Conservation (phyloP, 306 rosid species). For the Gastrolobium bilobum region DNA sequence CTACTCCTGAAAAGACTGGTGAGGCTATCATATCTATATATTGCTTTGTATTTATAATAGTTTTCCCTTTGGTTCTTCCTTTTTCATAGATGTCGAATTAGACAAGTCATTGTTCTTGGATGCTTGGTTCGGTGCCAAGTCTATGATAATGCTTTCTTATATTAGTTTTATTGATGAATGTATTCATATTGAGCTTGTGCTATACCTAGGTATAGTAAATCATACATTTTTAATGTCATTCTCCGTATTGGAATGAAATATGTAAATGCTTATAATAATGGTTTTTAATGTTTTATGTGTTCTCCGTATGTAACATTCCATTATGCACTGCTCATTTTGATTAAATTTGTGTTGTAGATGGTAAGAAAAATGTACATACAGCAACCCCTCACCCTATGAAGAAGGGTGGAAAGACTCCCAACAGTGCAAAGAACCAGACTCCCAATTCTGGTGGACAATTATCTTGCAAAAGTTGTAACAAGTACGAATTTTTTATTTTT, state of each 20-base stretch:
- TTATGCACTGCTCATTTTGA: not conserved
- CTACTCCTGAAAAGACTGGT: slow-evolving; percentile 82
- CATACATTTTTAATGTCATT: not conserved
- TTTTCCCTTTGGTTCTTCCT: not conserved
- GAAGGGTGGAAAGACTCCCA: slow-evolving; percentile 67
- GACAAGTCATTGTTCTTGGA: not conserved
- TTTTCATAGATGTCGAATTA: not conserved
- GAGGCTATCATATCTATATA: slow-evolving; percentile 2
- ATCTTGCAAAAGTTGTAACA: slow-evolving; percentile 62
- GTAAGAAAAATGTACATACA: slow-evolving; percentile 69
- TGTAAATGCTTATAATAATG: not conserved
- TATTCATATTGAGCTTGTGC: not conserved
- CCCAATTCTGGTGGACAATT: slow-evolving; percentile 70
- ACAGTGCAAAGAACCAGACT: slow-evolving; percentile 54
- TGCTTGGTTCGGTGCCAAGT: not conserved
- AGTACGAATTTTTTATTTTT: slow-evolving; percentile 44
- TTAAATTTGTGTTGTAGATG: slow-evolving; percentile 57
- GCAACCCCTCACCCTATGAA: slow-evolving; percentile 86
- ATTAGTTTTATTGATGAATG: not conserved
- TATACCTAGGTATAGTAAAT: not conserved
- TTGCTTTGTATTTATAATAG: not conserved
- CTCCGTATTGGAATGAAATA: not conserved
- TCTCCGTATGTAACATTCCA: not conserved
- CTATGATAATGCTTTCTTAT: not conserved
- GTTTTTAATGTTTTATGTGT: not conserved